Evolutionary conservation across 176 grass and related monocot genomes (phyloP), one percentile per base, ranked within the genome.

Genomic region (Zoysia pacifica): DNA sequence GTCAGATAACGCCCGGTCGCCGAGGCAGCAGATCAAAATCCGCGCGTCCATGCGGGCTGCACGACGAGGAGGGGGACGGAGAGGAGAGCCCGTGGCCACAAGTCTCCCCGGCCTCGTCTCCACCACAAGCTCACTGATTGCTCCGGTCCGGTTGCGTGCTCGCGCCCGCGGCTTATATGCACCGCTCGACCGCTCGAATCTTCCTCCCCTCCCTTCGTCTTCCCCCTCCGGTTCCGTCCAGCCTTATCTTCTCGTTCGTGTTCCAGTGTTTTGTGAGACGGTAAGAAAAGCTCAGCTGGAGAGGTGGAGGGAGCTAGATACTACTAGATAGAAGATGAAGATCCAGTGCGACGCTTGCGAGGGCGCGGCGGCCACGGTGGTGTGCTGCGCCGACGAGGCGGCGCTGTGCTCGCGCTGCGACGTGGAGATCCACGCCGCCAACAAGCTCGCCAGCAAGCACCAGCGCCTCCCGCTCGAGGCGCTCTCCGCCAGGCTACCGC

Each of bases 401-500:
- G 93, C 90, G 79, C 90, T 96, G 77, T 96, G 93, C 76, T 90
- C 87, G n/a, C 70, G 62, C 75, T 96, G 93, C 78, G 93, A 96
- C 82, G 90, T 92, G 18, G 90, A 92, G 76, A 60, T 96, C 59
- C 93, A 96, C 59, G 85, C 90, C 42, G 93, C 93, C 44, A 96
- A 96, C 81, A 86, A 92, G 83, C 93, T 96, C 46, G 93, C 93
- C 44, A 78, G 93, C 85, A 96, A 96, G 90, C 93, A 96, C 87
- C 90, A 92, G 87, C 46, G 93, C 48, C 84, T 96, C 67, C 90
- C 88, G 56, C 93, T 96, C 68, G 93, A 90, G 74, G 79, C 77
- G 81, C 81, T 90, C 69, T 83, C 82, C 40, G 78, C 86, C 62
- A 90, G 58, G 66, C 79, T 96, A 75, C 93, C 93, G 11, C 87